Evolutionary conservation across 768 basidiomycete species (phyloP), one percentile per base, ranked within the genome.

Genomic region (Pleurotus cornucopiae): DNA sequence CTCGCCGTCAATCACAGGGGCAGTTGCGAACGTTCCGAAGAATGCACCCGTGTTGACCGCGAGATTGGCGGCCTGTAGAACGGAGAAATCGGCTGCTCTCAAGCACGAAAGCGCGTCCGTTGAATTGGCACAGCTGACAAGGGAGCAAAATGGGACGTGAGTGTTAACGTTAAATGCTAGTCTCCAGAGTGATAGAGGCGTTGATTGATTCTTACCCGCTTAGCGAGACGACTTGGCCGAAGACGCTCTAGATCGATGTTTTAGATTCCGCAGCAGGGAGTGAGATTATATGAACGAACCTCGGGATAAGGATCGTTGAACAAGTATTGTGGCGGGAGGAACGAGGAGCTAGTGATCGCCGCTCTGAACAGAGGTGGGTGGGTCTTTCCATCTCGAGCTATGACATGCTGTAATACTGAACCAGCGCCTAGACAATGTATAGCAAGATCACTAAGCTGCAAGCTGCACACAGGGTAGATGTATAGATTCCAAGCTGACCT

Each of bases 1-100:
- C 0, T 63, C 52, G 5, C 69, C 73, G 41, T 74, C 73, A 2
- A 75, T 66, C 20, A 75, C 72, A 2, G 73, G 73, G 7, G 67
- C 66, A 37, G 69, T 66, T n/a, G 59, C 16, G 23, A 64, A 69
- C 1, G 70, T 71, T 1, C 70, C 68, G 45, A 62, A 70, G 55
- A 71, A 68, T 13, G 64, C 69, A 2, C 18, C 44, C 3, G 25
- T 13, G 30, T 61, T 67, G 38, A 73, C 63, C 2, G 62, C 44
- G 14, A 41, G 58, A 60, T 73, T 75, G 41, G 62, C 54, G 3
- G 60, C 57, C 34, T 68, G 56, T 7, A 75, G 58, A 26, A 57
- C 59, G 20, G 49, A 48, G 2, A 49, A 63, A 45, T 66, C 61
- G 12, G 61, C 56, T 0, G 44, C 54, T 7, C 67, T 60, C 11